Conservation (phyloP, 306 rosid species). For the Astragalus glycyphyllos region DNA sequence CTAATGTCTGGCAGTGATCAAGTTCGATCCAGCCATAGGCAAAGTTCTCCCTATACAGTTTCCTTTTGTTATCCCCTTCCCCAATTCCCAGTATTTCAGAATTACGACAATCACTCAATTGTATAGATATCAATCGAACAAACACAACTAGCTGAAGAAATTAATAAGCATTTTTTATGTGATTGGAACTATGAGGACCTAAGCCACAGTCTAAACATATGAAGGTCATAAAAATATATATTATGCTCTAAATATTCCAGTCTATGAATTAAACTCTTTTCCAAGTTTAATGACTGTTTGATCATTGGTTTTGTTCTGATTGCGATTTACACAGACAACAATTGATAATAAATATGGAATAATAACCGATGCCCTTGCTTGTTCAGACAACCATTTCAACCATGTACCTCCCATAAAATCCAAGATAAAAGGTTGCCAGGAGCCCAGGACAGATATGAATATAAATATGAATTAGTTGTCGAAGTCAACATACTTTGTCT, state of each 20-base stretch:
- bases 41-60: neutral
- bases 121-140: neutral
- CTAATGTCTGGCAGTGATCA: neutral
- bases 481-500: constrained; percentile 76
- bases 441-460: neutral
- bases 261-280: neutral
- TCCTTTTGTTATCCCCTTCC: neutral
- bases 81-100: neutral
- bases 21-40: constrained; percentile 1
- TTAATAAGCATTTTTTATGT: neutral
- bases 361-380: neutral
- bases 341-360: constrained; percentile 17
- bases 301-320: constrained; percentile 5
- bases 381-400: neutral
- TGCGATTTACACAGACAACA: neutral
- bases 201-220: neutral
- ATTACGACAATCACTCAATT: neutral
- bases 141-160: neutral
- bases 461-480: constrained; percentile 25
- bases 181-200: neutral
- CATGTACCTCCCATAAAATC: constrained; percentile 26
- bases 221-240: neutral
- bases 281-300: neutral
- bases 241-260: neutral
- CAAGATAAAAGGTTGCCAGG: constrained; percentile 8